These are phyloP conservation scores for Penicillium janthinellum DNA, from an alignment of 2,329 filamentous ascomycete species.

Conservation along the genomic window DNA sequence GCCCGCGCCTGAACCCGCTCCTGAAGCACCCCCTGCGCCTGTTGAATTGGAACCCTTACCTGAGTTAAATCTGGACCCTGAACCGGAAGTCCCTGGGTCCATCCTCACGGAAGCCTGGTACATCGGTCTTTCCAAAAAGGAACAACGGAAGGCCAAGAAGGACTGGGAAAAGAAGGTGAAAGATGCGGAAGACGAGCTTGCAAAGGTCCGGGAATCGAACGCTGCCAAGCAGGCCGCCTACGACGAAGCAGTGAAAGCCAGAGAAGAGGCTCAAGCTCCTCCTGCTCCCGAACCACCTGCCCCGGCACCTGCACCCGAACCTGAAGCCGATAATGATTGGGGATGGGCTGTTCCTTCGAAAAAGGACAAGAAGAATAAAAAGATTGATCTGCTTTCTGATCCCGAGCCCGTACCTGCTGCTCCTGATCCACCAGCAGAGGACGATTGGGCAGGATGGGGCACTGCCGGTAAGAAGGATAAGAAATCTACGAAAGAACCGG, in stretches of 20 bases:
- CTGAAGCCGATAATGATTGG: slow-evolving; percentile 32
- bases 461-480: slow-evolving; percentile 45
- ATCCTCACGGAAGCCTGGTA: slow-evolving; percentile 38
- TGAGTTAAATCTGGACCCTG: slow-evolving; percentile 24
- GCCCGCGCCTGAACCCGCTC: slow-evolving; percentile 27
- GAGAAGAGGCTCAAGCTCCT: slow-evolving; percentile 23
- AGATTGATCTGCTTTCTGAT: slow-evolving; percentile 29
- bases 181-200: slow-evolving; percentile 15
- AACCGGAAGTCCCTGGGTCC: slow-evolving; percentile 28
- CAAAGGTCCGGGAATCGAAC: slow-evolving; percentile 22
- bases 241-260: slow-evolving; percentile 26
- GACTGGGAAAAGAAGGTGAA: slow-evolving; percentile 31
- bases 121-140: slow-evolving; percentile 30
- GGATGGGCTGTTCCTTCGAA: slow-evolving; percentile 30
- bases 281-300: slow-evolving; percentile 15
- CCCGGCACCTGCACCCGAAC: background rate
- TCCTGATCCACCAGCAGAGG: slow-evolving; percentile 31
- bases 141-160: slow-evolving; percentile 36
- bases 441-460: slow-evolving; percentile 41
- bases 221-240: slow-evolving; percentile 17
- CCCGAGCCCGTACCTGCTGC: slow-evolving; percentile 34
- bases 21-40: slow-evolving; percentile 15
- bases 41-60: slow-evolving; percentile 16
- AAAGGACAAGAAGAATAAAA: slow-evolving; percentile 40
- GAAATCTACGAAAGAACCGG: slow-evolving; percentile 36